Base-by-base conservation (phyloP, 345 rosid genomes). In the Arabidopsis thaliana region DNA sequence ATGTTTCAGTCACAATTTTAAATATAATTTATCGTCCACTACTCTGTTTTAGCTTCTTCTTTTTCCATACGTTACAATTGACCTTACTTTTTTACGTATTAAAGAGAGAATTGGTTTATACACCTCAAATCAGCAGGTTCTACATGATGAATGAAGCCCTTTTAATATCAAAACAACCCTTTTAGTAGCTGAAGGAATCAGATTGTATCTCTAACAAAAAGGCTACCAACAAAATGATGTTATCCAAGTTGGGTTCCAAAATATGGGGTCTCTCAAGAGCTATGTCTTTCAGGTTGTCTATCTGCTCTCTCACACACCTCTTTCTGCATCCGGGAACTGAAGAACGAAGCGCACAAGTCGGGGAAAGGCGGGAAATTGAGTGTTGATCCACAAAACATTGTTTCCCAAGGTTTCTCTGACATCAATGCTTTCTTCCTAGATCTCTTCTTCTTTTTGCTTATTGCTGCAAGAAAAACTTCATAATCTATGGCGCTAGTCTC, bases 311-410 rank as follows among this genome's bases (percentile, higher is more conserved):
- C 67, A 8, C 52, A 28, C 48, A 14, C 76, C 74, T 88, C 85
- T 82, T 81, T 92, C 36, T 84, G 87, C 83, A 89, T 76, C 53
- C 86, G 78, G 2, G 89, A 83, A 70, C 81, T 91, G 48, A 88
- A 74, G 82, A 89, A 87, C 46, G 76, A 67, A 0, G 84, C 75
- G 64, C 97, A 92, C 71, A 87, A 55, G 58, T 87, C 85, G 36
- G 88, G 81, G 2, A 85, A 88, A 1, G 96, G 92, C 5, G 92
- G 96, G 76, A 88, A 90, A 69, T 73, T 84, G 80, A 89, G 92
- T 12, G 91, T 86, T 13, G 93, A 70, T 8, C 94, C 87, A 6
- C 84, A 74, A 83, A 86, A 88, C 56, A 83, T 82, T 16, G 81
- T 80, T 71, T 87, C 89, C 93, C 92, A 90, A 8, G 88, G 84